Conservation (phyloP, 2,329 filamentous ascomycete genomes). For the Talaromyces sp. region DNA sequence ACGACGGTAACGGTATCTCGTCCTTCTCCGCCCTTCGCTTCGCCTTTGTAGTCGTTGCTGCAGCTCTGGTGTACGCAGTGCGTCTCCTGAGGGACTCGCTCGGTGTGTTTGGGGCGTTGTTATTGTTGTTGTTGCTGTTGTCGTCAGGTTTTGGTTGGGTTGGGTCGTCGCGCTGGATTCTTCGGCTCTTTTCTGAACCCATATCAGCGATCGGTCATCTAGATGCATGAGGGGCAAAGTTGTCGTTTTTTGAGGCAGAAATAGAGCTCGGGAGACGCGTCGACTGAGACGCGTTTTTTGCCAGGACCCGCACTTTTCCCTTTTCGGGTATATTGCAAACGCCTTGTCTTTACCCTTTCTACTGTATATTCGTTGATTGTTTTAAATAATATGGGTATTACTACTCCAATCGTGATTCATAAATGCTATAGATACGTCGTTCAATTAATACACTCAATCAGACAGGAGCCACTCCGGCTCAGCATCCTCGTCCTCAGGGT, state of each 20-base stretch:
- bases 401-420: background rate
- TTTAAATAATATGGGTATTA: background rate
- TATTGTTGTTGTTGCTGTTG: background rate
- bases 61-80: background rate
- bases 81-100: background rate
- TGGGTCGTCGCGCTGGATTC: background rate
- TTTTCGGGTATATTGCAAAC: slow-evolving; percentile 6
- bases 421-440: background rate
- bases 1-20: background rate
- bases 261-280: slow-evolving; percentile 3
- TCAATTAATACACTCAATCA: slow-evolving; percentile 16
- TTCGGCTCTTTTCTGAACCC: background rate
- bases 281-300: background rate
- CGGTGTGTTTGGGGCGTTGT: slow-evolving; percentile 4
- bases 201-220: slow-evolving; percentile 1
- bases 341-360: background rate
- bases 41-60: slow-evolving; percentile 10
- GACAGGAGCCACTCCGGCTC: slow-evolving; percentile 58
- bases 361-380: background rate
- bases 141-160: background rate
- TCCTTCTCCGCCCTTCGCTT: background rate
- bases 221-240: background rate
- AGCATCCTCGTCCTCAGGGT: slow-evolving; percentile 61
- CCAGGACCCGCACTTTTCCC: background rate
- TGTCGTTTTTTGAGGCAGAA: background rate